Base-by-base conservation (phyloP, 1,284 basidiomycete species). In the Cutaneotrichosporon sp. region DNA sequence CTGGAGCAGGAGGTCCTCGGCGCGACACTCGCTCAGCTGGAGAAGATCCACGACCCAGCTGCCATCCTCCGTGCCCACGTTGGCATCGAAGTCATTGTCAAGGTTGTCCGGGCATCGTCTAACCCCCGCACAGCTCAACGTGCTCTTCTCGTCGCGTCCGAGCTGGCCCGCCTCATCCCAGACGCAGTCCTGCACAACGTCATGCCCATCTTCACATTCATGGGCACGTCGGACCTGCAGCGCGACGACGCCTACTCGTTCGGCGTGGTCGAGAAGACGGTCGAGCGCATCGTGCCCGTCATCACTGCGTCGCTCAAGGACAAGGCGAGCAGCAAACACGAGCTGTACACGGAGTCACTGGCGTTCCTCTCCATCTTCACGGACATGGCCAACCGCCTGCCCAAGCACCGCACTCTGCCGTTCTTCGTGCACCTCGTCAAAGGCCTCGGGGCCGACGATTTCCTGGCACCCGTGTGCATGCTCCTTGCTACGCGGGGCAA, bases 161-260 rank as follows among this genome's bases (percentile, higher is more conserved):
- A 81, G 57, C 77, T 98, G 46, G 88, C 91, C 2, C 81, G 84
- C 27, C 78, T 97, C 39, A 85, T 87, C 0, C 92, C 93, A 0
- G 90, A 94, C 54, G 86, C 89, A 8, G 90, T 96, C 14, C 79
- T 97, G 26, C 90, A 90, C 70, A 92, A 96, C 65, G 82, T 97
- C 55, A 97, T 98, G 91, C 93, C 96, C 6, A 87, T 99, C 52
- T 97, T 99, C 77, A 97, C 94, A 0, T 98, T 97, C 77, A 97
- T 98, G 86, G 94, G 96, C 25, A 88, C 90, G 8, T 91, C 91
- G 55, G 86, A 97, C 20, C 87, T 98, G 76, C 92, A 97, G 71
- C 82, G 93, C 41, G 96, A 99, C 67, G 96, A 99, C 69, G 83
- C 87, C 0, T 94, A 93, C 75, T 94, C 88, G 68, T 93, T 97